Evolutionary conservation across 768 basidiomycete genomes (phyloP), one percentile per base, ranked within the genome.

Genomic region (Termitomyces sp.): DNA sequence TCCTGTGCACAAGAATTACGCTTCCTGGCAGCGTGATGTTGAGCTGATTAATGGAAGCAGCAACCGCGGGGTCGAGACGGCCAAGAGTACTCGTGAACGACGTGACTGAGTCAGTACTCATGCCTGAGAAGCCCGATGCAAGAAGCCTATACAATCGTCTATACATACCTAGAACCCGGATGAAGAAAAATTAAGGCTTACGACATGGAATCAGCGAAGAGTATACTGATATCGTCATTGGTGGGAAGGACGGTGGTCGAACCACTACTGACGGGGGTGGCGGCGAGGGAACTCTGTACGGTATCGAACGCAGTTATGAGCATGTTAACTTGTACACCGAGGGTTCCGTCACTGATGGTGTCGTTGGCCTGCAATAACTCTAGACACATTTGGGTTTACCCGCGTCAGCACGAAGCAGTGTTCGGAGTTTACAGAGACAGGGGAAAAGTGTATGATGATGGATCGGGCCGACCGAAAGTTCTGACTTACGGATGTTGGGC

Each of bases 171-270:
- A 40, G 14, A 28, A 32, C 2, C 10, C 17, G 5, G 24, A 9
- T 19, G 26, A 30, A 40, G 19, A 14, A 43, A 10, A 19, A 40
- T 22, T n/a, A 3, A 50, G 21, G 55, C 69, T 53, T 58, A 73
- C 72, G 66, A 66, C 37, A 70, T 51, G 22, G 59, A 60, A 56
- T 71, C 70, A 32, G 64, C 59, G 51, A 63, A 64, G 46, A 60
- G 60, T 55, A 69, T 64, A 50, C 70, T 68, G 49, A 73, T 63
- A 12, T 71, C 69, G 57, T 71, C 67, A 62, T 73, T 67, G 30
- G 70, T 72, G 5, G 72, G 72, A 12, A 47, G 19, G 28, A 54
- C 62, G 38, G 70, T 70, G 24, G 64, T 70, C 9, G 68, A 71
- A 3, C 72, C 71, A 45, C 51, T 51, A 58, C 68, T 70, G 60